Conservation (phyloP, 805 yeast genomes). For the Candida nitratophila region DNA sequence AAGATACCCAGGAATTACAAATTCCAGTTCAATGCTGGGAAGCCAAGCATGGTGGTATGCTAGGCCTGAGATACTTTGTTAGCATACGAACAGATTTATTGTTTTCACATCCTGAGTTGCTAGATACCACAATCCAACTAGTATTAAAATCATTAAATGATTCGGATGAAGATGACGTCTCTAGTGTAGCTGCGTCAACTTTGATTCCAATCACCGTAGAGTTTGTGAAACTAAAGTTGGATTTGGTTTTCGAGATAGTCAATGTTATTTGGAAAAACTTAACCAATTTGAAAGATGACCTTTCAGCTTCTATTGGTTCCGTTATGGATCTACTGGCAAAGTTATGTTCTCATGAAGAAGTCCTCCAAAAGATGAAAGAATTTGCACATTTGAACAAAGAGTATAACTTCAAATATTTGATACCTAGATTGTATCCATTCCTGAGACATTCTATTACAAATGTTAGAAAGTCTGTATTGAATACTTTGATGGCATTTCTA, state of each 20-base stretch:
- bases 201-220: slow-evolving; percentile 84
- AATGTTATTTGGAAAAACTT: slow-evolving; percentile 88
- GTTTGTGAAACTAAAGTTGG: slow-evolving; percentile 60
- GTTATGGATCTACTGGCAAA: slow-evolving; percentile 91
- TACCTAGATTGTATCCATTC: slow-evolving; percentile 91
- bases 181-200: slow-evolving; percentile 93
- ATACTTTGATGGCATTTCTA: slow-evolving; percentile 73
- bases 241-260: slow-evolving; percentile 40
- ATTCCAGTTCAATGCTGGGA: slow-evolving; percentile 73
- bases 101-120: slow-evolving; percentile 44
- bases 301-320: slow-evolving; percentile 91
- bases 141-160: slow-evolving; percentile 77
- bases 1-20: slow-evolving; percentile 37
- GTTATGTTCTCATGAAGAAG: slow-evolving; percentile 75
- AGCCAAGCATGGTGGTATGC: slow-evolving; percentile 96
- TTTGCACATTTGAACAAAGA: slow-evolving; percentile 46
- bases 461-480: slow-evolving; percentile 82
- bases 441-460: slow-evolving; percentile 88
- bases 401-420: slow-evolving; percentile 61
- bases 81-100: slow-evolving; percentile 81
- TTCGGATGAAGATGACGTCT: slow-evolving; percentile 92
- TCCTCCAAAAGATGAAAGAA: slow-evolving; percentile 61
- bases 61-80: slow-evolving; percentile 87
- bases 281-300: slow-evolving; percentile 79
- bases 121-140: slow-evolving; percentile 72